A percentile compares a stretch with the other conserved stretches of the same genome.
Evolutionary conservation across 2,329 filamentous ascomycete species (phyloP).

Genomic region (Endothia cerciana): DNA sequence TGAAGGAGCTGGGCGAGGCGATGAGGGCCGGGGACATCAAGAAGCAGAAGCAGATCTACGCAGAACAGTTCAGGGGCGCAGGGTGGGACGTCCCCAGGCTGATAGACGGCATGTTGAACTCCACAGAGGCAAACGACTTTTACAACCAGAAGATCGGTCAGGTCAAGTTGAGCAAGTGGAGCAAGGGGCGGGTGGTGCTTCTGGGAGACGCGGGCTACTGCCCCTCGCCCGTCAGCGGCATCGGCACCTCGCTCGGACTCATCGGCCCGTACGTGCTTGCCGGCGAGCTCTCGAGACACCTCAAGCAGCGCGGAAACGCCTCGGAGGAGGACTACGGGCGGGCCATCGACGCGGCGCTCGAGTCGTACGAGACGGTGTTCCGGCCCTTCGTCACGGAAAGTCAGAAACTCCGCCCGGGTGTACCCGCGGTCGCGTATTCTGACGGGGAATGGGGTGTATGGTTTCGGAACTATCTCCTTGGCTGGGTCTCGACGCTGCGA

Average conservation of each 20-base stretch:
- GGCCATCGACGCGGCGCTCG: constrained; percentile 41
- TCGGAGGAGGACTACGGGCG: constrained; percentile 14
- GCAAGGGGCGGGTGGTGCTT: constrained; percentile 50
- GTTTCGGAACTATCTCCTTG: constrained; percentile 18
- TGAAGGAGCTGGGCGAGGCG: constrained; percentile 16
- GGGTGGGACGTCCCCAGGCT: constrained; percentile 51
- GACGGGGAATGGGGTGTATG: constrained; percentile 27
- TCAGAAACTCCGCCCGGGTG: constrained; percentile 38
- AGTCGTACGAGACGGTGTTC: constrained; percentile 49
- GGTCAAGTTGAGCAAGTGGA: constrained; percentile 50
- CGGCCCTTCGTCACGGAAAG: constrained; percentile 48
- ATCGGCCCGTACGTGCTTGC: constrained; percentile 60
- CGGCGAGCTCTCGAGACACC: constrained; percentile 50
- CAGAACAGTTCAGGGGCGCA: constrained; percentile 29
- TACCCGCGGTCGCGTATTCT: constrained; percentile 13
- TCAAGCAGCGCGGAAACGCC: constrained; percentile 13
- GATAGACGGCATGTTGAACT: constrained; percentile 43
- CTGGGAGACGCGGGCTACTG: constrained; percentile 60
- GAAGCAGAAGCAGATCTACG: constrained; percentile 22
- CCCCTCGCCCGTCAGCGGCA: constrained; percentile 52
- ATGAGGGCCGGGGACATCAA: constrained; percentile 14
- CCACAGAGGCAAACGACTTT: constrained; percentile 46
- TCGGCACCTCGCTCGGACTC: constrained; percentile 54
- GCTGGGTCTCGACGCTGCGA: constrained; percentile 5
- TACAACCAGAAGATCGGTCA: constrained; percentile 50